Evolutionary conservation across 2,329 filamentous ascomycete genomes (phyloP), one percentile per base, ranked within the genome.

Genomic region (Trichoderma arundinaceum): DNA sequence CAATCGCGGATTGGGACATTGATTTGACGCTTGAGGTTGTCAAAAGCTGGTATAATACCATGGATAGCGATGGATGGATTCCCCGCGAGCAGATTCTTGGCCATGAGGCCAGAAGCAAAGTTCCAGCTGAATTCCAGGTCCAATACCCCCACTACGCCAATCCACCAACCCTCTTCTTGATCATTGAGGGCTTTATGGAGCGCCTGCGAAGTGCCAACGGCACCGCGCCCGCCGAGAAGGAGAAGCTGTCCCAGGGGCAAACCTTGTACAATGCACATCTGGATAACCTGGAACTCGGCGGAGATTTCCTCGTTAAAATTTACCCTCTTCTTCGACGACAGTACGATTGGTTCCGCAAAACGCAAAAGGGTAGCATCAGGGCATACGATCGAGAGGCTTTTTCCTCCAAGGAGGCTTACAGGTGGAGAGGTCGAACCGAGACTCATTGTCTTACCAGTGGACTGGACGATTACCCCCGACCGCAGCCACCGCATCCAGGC

Each of bases 61-160:
- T 98, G 86, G 95, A 99, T 70, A 91, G 95, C 15, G 93, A 98
- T 76, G 95, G 95, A 62, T 99, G 95, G 95, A 98, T 99, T 74
- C 92, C 90, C 3, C 90, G 95, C 59, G 95, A 99, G 80, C 94
- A 97, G 79, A 98, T 99, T 67, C 86, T 99, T 2, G 95, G 95
- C 1, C 79, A 86, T 2, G 95, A 99, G 80, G 95, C 95, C 53
- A 89, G 94, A 68, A 97, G 91, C 84, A 98, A 97, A 79, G 95
- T 99, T 1, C 95, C 95, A 0, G 77, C 84, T 4, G 94, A 98
- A 77, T 99, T 99, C 76, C 94, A 96, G 73, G 86, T 93, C 13
- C 95, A 98, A 75, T 98, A 98, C 75, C 94, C 95, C 28, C 94
- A 98, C 77, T 97, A 97, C 73, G 95, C 95, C 59, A 99, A 99